Base-by-base conservation (phyloP, 2,329 filamentous ascomycete species). In the Triangularia setosa region DNA sequence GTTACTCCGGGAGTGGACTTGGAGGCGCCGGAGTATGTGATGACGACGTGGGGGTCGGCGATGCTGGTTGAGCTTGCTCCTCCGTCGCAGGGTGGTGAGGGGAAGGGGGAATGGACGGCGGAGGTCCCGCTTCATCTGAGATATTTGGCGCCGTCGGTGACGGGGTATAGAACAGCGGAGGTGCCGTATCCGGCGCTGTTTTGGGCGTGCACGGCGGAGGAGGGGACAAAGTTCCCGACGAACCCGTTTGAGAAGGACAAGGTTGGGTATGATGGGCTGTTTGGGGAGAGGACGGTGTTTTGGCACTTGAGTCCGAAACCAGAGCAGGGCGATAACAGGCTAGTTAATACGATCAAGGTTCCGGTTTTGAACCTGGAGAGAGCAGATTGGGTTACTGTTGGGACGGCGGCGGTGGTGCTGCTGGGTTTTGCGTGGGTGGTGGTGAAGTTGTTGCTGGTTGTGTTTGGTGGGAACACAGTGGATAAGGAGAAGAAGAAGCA, bases 211-310 rank as follows among this genome's bases (percentile, higher is more conserved):
- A 81, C 84, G 7, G 85, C 88, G 0, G 84, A 86, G 9, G 83
- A 86, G 60, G 86, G 84, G 0, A 83, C 82, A 0, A 89, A 91
- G 71, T 91, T 94, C 76, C 76, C 84, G 0, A 84, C 83, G 4
- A 97, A 90, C 72, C 94, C 94, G 0, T 98, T 98, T 75, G 93
- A 97, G 75, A 82, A 91, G 5, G 79, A 83, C n/a, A 86, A 92
- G 72, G 72, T 97, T n/a, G 93, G 93, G 0, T 97, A 93, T 75
- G 94, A 97, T 69, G 85, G 83, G 0, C 76, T 96, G 8, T 97
- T 97, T 74, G 86, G 85, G 1, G 83, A 86, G 0, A 83, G 86
- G 58, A 96, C 92, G 0, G 82, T 91, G 73, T 97, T 97, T 74
- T 96, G 93, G 82, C 92, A 97, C 74, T 75, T 91, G 1, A 79